These are phyloP conservation scores for Martiniozyma abietophila DNA, from an alignment of 805 yeast species.

Conservation along the genomic window DNA sequence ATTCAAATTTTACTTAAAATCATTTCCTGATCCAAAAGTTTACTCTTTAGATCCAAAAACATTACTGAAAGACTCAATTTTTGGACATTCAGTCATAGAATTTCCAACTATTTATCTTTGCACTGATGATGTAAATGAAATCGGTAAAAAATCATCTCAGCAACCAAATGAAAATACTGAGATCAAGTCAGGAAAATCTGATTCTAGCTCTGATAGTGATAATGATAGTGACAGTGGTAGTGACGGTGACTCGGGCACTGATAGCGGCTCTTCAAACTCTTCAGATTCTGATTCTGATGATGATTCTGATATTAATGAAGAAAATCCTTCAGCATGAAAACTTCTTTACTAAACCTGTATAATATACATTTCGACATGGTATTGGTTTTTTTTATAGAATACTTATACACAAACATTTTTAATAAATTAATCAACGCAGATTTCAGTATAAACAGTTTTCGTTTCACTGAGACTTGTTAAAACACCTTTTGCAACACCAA, in stretches of 20 bases:
- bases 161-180: not conserved
- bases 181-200: not conserved
- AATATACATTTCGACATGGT: not conserved
- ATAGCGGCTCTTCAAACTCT: constrained; percentile 2
- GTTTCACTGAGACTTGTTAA: constrained; percentile 14
- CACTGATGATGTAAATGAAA: constrained; percentile 17
- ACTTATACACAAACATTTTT: not conserved
- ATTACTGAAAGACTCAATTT: constrained; percentile 40
- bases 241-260: not conserved
- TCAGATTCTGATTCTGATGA: constrained; percentile 8
- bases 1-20: constrained; percentile 5
- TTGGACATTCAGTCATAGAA: constrained; percentile 57
- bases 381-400: not conserved
- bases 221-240: constrained; percentile 1
- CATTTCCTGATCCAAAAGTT: constrained; percentile 5
- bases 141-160: constrained; percentile 1
- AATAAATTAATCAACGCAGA: constrained; percentile 7
- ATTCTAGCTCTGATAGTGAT: not conserved
- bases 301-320: constrained; percentile 8
- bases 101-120: constrained; percentile 59
- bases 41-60: constrained; percentile 17
- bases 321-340: not conserved
- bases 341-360: not conserved
- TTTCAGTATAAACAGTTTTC: constrained; percentile 13
- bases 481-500: constrained; percentile 11